A percentile compares a stretch with the other conserved stretches of the same genome.
phyloP scores from a whole-genome alignment of 257 asterid species.

The Solanum phureja region DNA sequence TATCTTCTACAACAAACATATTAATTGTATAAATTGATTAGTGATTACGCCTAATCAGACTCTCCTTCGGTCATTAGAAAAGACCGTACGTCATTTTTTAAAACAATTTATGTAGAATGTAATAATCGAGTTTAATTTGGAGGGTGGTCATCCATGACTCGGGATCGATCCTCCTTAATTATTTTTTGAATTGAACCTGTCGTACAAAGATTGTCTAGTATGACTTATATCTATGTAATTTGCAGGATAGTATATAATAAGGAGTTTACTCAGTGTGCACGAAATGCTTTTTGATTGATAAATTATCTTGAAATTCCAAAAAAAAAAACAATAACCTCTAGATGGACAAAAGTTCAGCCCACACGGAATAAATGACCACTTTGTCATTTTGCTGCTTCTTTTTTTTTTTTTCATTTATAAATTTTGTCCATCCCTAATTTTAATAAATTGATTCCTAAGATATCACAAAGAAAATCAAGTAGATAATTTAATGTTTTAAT shows the following conservation, averaged over 20 bases:
- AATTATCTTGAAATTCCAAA: too few species aligned
- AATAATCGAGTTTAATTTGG: neutral
- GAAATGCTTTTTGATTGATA: neutral
- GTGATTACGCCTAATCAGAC: neutral
- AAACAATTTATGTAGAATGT: neutral
- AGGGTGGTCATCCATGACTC: too few species aligned
- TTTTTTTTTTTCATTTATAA: neutral
- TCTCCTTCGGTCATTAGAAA: neutral
- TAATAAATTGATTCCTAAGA: neutral
- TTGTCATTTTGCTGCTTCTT: neutral
- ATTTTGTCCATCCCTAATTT: neutral
- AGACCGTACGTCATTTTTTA: neutral
- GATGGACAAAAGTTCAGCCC: neutral
- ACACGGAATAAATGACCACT: neutral
- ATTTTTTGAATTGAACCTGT: too few species aligned
- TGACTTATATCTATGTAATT: too few species aligned
- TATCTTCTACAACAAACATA: neutral
- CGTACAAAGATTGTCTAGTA: too few species aligned
- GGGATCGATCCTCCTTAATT: too few species aligned
- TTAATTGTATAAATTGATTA: neutral
- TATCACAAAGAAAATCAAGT: neutral
- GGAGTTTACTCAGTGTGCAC: accelerated
- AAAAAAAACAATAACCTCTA: neutral
- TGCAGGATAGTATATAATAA: too few species aligned
- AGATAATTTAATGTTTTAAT: neutral